phyloP scores from a whole-genome alignment of 257 asterid species.

The Scutellaria galericulata region DNA sequence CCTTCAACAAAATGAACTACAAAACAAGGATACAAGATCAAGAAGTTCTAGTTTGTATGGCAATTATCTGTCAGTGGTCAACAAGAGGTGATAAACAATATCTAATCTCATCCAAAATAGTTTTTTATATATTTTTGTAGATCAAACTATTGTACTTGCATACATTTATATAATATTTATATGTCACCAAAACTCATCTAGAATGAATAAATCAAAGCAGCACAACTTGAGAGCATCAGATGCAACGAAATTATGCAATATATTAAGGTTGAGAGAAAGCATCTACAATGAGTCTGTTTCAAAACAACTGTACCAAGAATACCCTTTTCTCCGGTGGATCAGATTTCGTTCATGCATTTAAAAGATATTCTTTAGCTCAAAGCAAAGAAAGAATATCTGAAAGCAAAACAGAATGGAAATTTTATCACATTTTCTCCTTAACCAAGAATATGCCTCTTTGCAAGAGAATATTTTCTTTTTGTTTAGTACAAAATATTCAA shows the following conservation, averaged over 20 bases:
- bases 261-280: neutral
- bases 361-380: neutral
- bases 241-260: neutral
- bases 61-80: no score
- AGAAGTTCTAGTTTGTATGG: neutral
- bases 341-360: no score
- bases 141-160: neutral
- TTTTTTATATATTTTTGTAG: neutral
- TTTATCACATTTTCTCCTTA: neutral
- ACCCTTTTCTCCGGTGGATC: no score
- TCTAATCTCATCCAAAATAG: neutral
- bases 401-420: neutral
- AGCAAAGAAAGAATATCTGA: neutral
- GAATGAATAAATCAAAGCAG: neutral
- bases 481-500: neutral
- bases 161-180: no score
- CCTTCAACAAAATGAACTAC: neutral
- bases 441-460: slow-evolving; percentile 28
- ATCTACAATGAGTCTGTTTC: neutral
- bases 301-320: neutral
- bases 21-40: neutral
- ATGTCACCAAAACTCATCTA: neutral
- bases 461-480: slow-evolving; percentile 14
- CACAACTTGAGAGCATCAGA: slow-evolving; percentile 9
- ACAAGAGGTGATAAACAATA: neutral